Percentiles rank a stretch among this genome's conserved stretches.
These are phyloP conservation scores for Alternaria arborescens DNA, from an alignment of 2,329 filamentous ascomycete genomes.

Conservation along the genomic window DNA sequence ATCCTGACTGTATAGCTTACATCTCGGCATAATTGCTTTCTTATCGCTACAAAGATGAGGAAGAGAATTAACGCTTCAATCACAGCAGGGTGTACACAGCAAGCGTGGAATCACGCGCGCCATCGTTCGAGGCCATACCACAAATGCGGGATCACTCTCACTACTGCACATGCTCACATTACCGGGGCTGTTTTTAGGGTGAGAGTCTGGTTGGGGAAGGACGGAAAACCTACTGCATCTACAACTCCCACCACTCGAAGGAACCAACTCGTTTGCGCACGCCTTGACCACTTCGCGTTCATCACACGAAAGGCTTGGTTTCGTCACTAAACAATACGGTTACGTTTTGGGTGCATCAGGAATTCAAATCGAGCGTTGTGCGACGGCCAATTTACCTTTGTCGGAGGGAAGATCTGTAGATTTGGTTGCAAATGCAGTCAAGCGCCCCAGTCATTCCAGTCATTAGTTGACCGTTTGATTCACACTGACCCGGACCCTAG, in stretches of 20 bases:
- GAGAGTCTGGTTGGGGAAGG: not conserved
- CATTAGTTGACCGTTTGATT: not conserved
- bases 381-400: not conserved
- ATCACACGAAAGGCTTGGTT: not conserved
- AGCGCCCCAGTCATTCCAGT: conserved; percentile 3
- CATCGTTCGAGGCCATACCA: conserved; percentile 3
- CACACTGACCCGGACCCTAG: not conserved
- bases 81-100: not conserved
- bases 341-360: not conserved
- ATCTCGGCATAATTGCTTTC: conserved; percentile 4
- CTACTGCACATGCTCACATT: not conserved
- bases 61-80: conserved; percentile 6
- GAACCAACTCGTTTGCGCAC: not conserved
- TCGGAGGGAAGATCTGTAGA: not conserved
- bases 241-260: not conserved
- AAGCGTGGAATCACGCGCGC: conserved; percentile 1
- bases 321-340: not conserved
- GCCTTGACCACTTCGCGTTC: not conserved
- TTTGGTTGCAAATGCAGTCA: conserved; percentile 2
- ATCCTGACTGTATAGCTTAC: not conserved
- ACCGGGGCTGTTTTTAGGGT: not conserved
- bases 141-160: not conserved
- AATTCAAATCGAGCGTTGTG: not conserved
- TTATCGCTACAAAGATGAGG: conserved; percentile 3
- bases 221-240: not conserved